phyloP scores from a whole-genome alignment of 2,329 filamentous ascomycete species.

The Xylaria polymorpha region DNA sequence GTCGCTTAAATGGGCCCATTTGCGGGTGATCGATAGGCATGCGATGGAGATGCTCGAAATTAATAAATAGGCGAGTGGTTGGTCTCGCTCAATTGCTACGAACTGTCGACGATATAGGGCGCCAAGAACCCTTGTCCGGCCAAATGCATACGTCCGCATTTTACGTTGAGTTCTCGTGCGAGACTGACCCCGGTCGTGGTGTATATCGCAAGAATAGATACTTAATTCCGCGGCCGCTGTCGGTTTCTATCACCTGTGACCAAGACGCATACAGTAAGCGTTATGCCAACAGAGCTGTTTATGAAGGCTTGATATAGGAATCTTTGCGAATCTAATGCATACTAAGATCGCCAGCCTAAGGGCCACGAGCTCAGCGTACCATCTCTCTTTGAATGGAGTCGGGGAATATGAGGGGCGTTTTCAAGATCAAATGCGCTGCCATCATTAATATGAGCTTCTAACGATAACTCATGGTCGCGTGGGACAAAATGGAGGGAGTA shows the following conservation, averaged over 20 bases:
- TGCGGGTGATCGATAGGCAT: slow-evolving; percentile 12
- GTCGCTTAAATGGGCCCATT: slow-evolving; percentile 23
- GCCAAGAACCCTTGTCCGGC: not conserved
- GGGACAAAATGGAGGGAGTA: not conserved
- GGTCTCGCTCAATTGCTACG: not conserved
- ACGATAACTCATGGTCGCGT: not conserved
- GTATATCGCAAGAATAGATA: not conserved
- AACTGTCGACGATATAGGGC: not conserved
- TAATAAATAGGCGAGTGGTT: not conserved
- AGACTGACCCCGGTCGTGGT: slow-evolving; percentile 1
- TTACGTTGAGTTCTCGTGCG: not conserved
- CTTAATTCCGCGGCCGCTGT: not conserved
- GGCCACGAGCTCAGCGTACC: slow-evolving; percentile 6
- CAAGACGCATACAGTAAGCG: not conserved
- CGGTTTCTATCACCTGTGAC: not conserved
- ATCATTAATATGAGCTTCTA: not conserved
- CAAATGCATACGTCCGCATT: not conserved
- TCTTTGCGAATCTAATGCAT: slow-evolving; percentile 4
- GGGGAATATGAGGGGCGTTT: not conserved
- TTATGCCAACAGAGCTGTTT: not conserved
- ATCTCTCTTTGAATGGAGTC: not conserved
- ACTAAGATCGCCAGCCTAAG: not conserved
- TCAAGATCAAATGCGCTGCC: not conserved
- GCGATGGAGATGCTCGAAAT: slow-evolving; percentile 8
- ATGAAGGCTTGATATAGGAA: not conserved